Evolutionary conservation across 2,329 filamentous ascomycete species (phyloP), one percentile per base, ranked within the genome.

Genomic region (Ceratocystiopsis minuta): DNA sequence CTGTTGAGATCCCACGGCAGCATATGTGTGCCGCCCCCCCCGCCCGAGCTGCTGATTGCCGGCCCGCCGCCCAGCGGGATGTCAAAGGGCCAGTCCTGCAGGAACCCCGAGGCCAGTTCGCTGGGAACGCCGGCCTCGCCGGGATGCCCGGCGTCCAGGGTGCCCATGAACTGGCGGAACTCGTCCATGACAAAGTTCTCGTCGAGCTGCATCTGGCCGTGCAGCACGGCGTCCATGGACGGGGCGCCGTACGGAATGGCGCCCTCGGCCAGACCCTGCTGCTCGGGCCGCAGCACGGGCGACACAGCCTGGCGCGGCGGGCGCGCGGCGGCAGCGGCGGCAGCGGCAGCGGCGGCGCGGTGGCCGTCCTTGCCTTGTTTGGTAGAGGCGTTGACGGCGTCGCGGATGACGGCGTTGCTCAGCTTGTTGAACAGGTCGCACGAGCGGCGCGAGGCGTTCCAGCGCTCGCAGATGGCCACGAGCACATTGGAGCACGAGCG

Each of bases 31-130:
- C 32, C 32, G 32, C 15, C 15, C 11, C 11, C 32, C 11, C 15
- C 32, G 6, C 32, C 32, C 5, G 12, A 4, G 13, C 32, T 12
- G 32, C 15, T 33, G 11, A 13, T 15, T 10, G 12, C 32, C 13
- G 32, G 6, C 11, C 32, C 13, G 32, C 6, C 32, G 13, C 12
- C 4, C 11, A 15, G 15, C 3, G 36, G 35, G 2, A 18, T 24
- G 17, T 42, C 40, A 42, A 42, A 42, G 9, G 40, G 40, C 40
- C 40, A 42, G 18, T 42, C 40, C 12, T 42, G 40, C 17, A 38
- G 10, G n/a, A 42, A 38, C 10, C 36, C 28, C 7, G 17, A 11
- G 3, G 34, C 32, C 16, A 38, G 10, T n/a, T 38, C 40, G 36
- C 36, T 42, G 28, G 40, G 17, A n/a, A 37, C 13, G 28, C 34